phyloP scores from a whole-genome alignment of 495 filamentous ascomycete genomes.

The Neurospora cerealis region DNA sequence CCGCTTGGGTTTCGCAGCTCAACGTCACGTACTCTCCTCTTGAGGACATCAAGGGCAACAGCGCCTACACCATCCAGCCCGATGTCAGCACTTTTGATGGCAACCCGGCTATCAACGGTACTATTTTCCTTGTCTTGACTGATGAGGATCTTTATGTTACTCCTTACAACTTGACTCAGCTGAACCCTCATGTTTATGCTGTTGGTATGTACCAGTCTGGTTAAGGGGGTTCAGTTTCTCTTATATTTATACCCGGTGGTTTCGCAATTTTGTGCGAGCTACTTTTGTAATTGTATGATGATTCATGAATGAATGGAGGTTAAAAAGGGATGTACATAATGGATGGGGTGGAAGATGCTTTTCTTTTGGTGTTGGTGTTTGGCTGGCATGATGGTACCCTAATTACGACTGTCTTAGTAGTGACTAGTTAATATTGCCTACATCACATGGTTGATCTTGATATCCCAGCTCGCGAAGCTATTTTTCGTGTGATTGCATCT shows the following conservation, averaged over 20 bases:
- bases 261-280: background rate
- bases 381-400: background rate
- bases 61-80: slow-evolving; percentile 64
- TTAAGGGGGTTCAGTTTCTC: slow-evolving; percentile 28
- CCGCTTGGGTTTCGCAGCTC: slow-evolving; percentile 72
- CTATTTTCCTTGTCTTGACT: slow-evolving; percentile 70
- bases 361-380: background rate
- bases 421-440: background rate
- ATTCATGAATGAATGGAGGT: background rate
- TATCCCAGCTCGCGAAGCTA: background rate
- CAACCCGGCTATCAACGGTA: slow-evolving; percentile 66
- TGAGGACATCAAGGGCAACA: slow-evolving; percentile 39
- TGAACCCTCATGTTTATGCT: slow-evolving; percentile 72
- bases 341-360: background rate
- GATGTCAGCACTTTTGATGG: slow-evolving; percentile 48
- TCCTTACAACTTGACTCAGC: slow-evolving; percentile 62
- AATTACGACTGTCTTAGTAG: background rate
- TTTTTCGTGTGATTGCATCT: background rate
- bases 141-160: slow-evolving; percentile 59
- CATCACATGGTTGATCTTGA: background rate
- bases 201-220: slow-evolving; percentile 72
- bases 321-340: background rate
- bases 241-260: background rate
- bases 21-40: slow-evolving; percentile 76
- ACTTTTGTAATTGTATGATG: background rate